Conservation (phyloP, 1,284 basidiomycete genomes). For the Apiotrichum brassicae region DNA sequence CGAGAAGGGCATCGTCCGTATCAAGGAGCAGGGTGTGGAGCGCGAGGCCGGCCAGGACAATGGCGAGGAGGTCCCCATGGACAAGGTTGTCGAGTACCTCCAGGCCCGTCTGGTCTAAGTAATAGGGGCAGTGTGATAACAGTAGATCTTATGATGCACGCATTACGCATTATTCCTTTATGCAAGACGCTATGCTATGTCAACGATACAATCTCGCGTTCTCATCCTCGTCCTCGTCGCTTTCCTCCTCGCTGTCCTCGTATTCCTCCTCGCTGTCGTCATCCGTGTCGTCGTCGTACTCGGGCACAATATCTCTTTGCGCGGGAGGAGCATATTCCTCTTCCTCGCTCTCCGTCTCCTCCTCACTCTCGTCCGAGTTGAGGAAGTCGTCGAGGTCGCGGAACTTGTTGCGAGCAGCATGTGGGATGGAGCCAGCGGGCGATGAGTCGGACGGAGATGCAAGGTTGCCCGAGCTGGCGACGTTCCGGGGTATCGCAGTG, state of each 20-base stretch:
- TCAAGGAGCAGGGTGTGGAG: constrained; percentile 85
- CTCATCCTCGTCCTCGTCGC: constrained; percentile 15
- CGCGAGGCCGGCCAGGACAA: constrained; percentile 57
- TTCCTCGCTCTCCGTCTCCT: constrained; percentile 28
- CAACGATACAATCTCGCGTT: background rate
- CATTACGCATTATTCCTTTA: background rate
- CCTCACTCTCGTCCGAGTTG: constrained; percentile 38
- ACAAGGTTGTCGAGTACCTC: constrained; percentile 63
- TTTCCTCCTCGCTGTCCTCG: constrained; percentile 23
- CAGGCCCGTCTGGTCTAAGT: constrained; percentile 30
- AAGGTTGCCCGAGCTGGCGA: background rate
- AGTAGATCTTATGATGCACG: constrained; percentile 1
- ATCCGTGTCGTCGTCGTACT: constrained; percentile 28
- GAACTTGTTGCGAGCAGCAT: constrained; percentile 28
- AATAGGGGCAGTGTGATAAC: background rate
- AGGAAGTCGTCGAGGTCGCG: constrained; percentile 46
- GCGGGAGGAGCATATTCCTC: constrained; percentile 26
- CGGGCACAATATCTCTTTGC: constrained; percentile 29
- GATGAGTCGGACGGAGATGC: constrained; percentile 3
- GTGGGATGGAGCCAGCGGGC: constrained; percentile 7
- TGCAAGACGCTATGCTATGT: background rate
- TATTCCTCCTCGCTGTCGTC: constrained; percentile 23
- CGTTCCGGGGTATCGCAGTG: background rate
- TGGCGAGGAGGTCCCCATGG: constrained; percentile 61
- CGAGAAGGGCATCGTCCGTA: constrained; percentile 71